These are phyloP conservation scores for Diaporthe helianthi DNA, from an alignment of 2,329 filamentous ascomycete genomes.

Conservation along the genomic window DNA sequence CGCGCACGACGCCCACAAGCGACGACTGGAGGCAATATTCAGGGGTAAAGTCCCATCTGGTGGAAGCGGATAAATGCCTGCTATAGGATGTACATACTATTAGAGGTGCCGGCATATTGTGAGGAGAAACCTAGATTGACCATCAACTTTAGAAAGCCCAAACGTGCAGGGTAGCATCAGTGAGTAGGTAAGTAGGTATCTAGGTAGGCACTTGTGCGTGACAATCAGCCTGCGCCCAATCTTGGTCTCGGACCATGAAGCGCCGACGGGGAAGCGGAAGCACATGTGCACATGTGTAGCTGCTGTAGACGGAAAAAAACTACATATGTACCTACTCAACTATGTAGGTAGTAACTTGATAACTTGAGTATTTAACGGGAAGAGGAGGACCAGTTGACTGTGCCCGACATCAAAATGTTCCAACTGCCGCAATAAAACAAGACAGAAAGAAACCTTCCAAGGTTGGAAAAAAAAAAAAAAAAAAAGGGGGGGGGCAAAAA, in stretches of 20 bases:
- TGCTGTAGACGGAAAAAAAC: neutral
- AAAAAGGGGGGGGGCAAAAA: too few relatives aligned
- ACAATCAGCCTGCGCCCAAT: neutral
- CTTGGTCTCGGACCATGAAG: conserved; percentile 13
- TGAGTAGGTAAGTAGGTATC: too few relatives aligned
- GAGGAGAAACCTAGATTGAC: conserved; percentile 7
- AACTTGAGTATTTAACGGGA: conserved; percentile 16
- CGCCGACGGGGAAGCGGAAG: conserved; percentile 24
- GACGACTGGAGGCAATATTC: conserved; percentile 3
- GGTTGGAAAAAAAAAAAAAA: too few relatives aligned
- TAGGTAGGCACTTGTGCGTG: too few relatives aligned
- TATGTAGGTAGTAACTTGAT: too few relatives aligned
- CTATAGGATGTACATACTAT: neutral
- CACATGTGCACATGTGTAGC: too few relatives aligned
- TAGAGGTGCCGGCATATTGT: conserved; percentile 16
- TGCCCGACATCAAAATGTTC: too few relatives aligned
- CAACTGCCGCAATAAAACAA: neutral
- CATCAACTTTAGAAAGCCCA: too few relatives aligned
- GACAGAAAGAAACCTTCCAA: too few relatives aligned
- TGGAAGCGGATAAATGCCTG: conserved; percentile 6
- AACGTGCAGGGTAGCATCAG: neutral
- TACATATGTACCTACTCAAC: too few relatives aligned
- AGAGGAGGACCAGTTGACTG: too few relatives aligned
- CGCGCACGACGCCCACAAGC: neutral
- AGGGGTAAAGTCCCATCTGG: conserved; percentile 7